Evolutionary conservation across 805 yeast genomes (phyloP).

Genomic region (Starmerella scarabaei): DNA sequence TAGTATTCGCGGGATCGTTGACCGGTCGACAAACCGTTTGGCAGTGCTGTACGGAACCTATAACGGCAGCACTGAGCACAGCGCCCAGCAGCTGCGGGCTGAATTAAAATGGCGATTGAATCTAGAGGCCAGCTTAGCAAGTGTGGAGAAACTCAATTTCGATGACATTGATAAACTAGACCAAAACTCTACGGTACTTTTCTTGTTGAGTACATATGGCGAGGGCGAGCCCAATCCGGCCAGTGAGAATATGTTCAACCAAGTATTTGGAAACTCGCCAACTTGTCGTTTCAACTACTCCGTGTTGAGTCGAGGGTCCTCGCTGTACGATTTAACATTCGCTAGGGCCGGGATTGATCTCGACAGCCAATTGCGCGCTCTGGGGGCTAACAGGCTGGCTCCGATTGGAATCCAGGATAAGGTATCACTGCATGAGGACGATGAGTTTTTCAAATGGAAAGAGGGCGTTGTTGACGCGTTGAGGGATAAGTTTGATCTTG

Average conservation of each 20-base stretch:
- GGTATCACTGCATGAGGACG: constrained; percentile 70
- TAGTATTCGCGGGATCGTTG: constrained; percentile 1
- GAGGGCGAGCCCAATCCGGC: constrained; percentile 85
- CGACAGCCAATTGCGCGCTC: constrained; percentile 33
- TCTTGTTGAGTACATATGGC: constrained; percentile 70
- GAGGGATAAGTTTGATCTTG: constrained; percentile 42
- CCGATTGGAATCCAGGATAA: constrained; percentile 67
- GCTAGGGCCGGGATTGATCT: constrained; percentile 52
- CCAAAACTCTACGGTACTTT: constrained; percentile 38
- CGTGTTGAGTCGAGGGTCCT: constrained; percentile 69
- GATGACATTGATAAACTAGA: constrained; percentile 48
- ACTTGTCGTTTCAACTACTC: constrained; percentile 44
- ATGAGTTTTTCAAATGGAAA: constrained; percentile 73
- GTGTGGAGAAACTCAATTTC: constrained; percentile 58
- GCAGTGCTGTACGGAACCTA: constrained; percentile 68
- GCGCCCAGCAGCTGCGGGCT: constrained; percentile 63
- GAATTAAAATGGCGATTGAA: constrained; percentile 63
- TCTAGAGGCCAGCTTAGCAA: constrained; percentile 53
- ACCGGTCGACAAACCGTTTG: constrained; percentile 20
- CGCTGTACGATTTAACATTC: constrained; percentile 62
- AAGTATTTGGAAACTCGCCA: constrained; percentile 36
- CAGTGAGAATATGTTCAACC: constrained; percentile 30
- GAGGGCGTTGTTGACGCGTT: constrained; percentile 48
- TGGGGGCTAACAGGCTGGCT: constrained; percentile 53
- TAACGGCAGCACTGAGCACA: constrained; percentile 82